Percentiles rank a stretch among this genome's conserved stretches.
phyloP scores from a whole-genome alignment of 139 green algal species.

The Chlorella sp. region DNA sequence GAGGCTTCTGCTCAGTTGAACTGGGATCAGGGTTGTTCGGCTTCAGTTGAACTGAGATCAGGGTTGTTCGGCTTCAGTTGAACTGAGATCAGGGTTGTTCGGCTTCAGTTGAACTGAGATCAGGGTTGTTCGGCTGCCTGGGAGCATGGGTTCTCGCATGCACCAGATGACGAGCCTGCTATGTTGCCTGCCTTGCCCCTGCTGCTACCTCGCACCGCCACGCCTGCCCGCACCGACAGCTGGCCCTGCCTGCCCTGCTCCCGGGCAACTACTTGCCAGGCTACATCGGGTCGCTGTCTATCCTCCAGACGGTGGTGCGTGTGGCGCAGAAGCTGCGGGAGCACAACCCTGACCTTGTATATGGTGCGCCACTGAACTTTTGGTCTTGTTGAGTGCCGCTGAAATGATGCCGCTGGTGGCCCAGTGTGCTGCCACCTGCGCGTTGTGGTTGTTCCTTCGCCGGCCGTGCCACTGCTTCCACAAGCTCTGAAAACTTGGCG shows the following conservation, averaged over 20 bases:
- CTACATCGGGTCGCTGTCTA: slow-evolving; percentile 87
- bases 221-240: background rate
- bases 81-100: background rate
- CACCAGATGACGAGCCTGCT: too few relatives aligned
- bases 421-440: too few relatives aligned
- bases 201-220: too few relatives aligned
- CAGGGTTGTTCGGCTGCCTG: background rate
- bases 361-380: slow-evolving; percentile 44
- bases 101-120: background rate
- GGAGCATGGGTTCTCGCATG: too few relatives aligned
- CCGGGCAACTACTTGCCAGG: slow-evolving; percentile 72
- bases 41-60: background rate
- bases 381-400: background rate
- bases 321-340: slow-evolving; percentile 65
- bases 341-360: slow-evolving; percentile 71
- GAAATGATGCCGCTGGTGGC: too few relatives aligned
- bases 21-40: background rate
- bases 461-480: background rate
- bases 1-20: too few relatives aligned
- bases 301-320: slow-evolving; percentile 75
- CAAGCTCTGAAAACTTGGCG: background rate
- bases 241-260: background rate
- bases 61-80: background rate
- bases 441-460: too few relatives aligned
- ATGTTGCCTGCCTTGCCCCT: too few relatives aligned